Evolutionary conservation across 257 asterid species (phyloP), one percentile per base, ranked within the genome.

Genomic region (Fraxinus pennsylvanica): DNA sequence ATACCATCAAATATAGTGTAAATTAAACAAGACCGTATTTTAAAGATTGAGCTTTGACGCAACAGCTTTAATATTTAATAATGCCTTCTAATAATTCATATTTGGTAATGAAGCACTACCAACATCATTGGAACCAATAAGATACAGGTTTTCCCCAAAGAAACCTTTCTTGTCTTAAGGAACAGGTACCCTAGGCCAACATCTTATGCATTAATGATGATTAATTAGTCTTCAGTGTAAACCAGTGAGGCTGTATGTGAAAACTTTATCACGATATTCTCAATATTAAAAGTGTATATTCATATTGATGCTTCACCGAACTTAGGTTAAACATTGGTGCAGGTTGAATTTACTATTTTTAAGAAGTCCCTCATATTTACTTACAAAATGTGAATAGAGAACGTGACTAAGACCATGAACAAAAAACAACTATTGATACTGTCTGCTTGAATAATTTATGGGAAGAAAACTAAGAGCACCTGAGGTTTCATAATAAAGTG

Each of bases 401-500:
- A 27, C 29, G 6, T n/a, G 12, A 57, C 0, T 9, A 2, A 25
- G 6, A 63, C 3, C 32, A 10, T 63, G 29, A 21, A n/a, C 19
- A 63, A 63, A 10, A 63, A 63, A 17, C 69, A 63, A 63, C 30
- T 7, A 59, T 3, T 9, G 10, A 63, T 63, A 0, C 33, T 63
- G 35, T 27, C 65, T 54, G 27, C 65, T 54, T 54, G 3, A 6
- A 12, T 10, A 63, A 63, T 63, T 63, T 63, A 25, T n/a, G 15
- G 25, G 4, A 74, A 57, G 30, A 19, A 38, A 27, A 45, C 27
- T 15, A 57, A 12, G n/a, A 19, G 65, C 80, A 94, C 98, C 96
- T 90, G 89, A 8, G 94, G 86, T 82, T 92, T 94, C 88, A 79
- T 88, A 75, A 94, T 84, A 78, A 82, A 89, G 87, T 92, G 79